These are phyloP conservation scores for Pseudodiploospora longispora DNA, from an alignment of 2,329 filamentous ascomycete genomes.

Conservation along the genomic window DNA sequence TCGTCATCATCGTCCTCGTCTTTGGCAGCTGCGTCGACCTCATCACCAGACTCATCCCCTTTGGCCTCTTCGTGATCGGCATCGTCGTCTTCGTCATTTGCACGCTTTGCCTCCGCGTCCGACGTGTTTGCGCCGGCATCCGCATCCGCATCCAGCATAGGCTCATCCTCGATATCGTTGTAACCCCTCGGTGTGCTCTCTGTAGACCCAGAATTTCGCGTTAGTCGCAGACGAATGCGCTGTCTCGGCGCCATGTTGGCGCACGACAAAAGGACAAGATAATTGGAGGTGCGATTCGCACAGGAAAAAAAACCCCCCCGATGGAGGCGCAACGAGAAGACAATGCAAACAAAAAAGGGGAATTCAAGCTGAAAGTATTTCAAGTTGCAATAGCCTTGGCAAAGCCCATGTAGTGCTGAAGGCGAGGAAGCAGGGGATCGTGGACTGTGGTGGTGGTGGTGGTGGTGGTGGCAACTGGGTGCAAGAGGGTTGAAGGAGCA, in stretches of 20 bases:
- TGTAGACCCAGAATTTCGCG: conserved; percentile 21
- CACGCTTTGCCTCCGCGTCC: conserved; percentile 8
- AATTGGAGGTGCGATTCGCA: background rate
- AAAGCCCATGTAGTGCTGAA: no score
- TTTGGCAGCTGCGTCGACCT: conserved; percentile 38
- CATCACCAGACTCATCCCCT: conserved; percentile 25
- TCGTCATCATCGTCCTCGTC: conserved; percentile 37
- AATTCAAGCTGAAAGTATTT: background rate
- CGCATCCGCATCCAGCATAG: conserved; percentile 26
- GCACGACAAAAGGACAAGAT: background rate
- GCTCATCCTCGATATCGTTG: conserved; percentile 32
- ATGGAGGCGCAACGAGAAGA: background rate
- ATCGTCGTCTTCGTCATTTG: conserved; percentile 36
- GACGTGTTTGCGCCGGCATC: conserved; percentile 14
- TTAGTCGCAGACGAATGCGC: conserved; percentile 26
- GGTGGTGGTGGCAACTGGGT: background rate
- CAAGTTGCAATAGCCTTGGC: no score
- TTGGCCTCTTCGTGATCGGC: conserved; percentile 37
- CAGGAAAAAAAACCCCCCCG: background rate
- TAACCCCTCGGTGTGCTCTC: conserved; percentile 36
- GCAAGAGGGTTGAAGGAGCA: background rate
- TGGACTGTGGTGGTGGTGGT: background rate
- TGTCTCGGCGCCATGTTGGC: conserved; percentile 19
- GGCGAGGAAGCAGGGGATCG: background rate
- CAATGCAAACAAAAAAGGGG: background rate